Percentiles rank a stretch among this genome's conserved stretches.
phyloP scores from a whole-genome alignment of 2,329 filamentous ascomycete genomes.

The Scytalidium lignicola region DNA sequence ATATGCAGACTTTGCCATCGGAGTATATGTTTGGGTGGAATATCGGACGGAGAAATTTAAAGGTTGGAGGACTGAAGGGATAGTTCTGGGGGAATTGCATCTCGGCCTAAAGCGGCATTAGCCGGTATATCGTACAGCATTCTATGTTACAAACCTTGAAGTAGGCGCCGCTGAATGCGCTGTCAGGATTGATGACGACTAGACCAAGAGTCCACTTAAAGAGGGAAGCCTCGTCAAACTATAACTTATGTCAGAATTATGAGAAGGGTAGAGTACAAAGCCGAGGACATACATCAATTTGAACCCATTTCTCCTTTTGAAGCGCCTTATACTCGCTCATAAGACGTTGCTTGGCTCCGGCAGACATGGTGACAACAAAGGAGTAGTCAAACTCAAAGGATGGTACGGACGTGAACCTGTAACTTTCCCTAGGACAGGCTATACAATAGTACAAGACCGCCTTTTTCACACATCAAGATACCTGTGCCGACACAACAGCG shows the following conservation, averaged over 20 bases:
- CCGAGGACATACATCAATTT: conserved; percentile 66
- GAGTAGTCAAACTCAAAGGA: background rate
- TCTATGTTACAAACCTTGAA: conserved; percentile 55
- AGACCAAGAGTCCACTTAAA: conserved; percentile 84
- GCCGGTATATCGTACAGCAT: conserved; percentile 5
- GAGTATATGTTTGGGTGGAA: conserved; percentile 93
- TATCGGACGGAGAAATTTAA: conserved; percentile 75
- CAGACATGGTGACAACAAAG: conserved; percentile 14
- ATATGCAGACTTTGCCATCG: conserved; percentile 90
- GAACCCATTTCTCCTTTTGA: conserved; percentile 87
- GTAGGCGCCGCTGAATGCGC: conserved; percentile 87
- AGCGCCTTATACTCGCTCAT: conserved; percentile 84
- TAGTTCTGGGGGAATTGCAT: conserved; percentile 89
- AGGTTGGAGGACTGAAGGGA: conserved; percentile 82
- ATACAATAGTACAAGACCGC: too few relatives aligned
- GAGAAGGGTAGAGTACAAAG: background rate
- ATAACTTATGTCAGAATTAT: conserved; percentile 9
- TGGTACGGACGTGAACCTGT: background rate
- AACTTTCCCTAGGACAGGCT: too few relatives aligned
- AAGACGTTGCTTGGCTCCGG: conserved; percentile 69
- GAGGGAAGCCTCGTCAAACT: conserved; percentile 70
- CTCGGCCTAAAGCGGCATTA: conserved; percentile 49
- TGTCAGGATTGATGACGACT: conserved; percentile 89
- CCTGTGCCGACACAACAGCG: too few relatives aligned
- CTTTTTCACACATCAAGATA: too few relatives aligned